Evolutionary conservation across 768 basidiomycete genomes (phyloP).

Genomic region (Arthromyces matolae): DNA sequence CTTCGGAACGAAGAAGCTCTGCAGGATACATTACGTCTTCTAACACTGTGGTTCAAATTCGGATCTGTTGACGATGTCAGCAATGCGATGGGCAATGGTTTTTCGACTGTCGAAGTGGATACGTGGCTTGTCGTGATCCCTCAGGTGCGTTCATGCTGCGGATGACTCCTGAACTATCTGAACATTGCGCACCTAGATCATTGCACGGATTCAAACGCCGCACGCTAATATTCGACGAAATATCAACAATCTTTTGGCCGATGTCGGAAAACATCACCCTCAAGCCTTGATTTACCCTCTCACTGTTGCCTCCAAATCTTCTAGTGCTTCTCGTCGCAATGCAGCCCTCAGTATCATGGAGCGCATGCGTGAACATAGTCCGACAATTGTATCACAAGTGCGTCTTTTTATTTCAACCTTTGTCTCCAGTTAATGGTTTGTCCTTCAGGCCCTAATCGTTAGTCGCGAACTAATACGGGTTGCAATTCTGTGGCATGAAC

Average conservation of each 20-base stretch:
- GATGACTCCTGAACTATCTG: background rate
- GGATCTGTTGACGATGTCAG: constrained; percentile 88
- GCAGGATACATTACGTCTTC: constrained; percentile 88
- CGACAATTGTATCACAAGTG: constrained; percentile 82
- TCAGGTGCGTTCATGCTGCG: constrained; percentile 54
- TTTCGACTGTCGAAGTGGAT: constrained; percentile 87
- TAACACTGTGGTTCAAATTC: constrained; percentile 98
- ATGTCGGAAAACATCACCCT: constrained; percentile 94
- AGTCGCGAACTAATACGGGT: constrained; percentile 94
- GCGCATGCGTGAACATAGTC: constrained; percentile 89
- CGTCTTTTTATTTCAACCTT: constrained; percentile 7
- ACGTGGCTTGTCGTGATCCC: constrained; percentile 99
- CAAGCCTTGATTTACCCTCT: constrained; percentile 95
- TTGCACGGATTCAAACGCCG: constrained; percentile 96
- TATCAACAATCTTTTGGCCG: constrained; percentile 82
- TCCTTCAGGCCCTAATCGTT: constrained; percentile 72
- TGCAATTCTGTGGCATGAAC: constrained; percentile 97
- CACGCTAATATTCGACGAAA: constrained; percentile 81
- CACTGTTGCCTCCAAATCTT: constrained; percentile 95
- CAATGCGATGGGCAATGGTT: constrained; percentile 82
- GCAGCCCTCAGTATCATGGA: constrained; percentile 88
- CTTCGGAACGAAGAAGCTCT: constrained; percentile 86
- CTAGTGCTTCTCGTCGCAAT: constrained; percentile 73
- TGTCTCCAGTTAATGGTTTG: background rate
- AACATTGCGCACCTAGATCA: constrained; percentile 57